Evolutionary conservation across 306 rosid genomes (phyloP).

Genomic region (Oemleria cerasiformis): DNA sequence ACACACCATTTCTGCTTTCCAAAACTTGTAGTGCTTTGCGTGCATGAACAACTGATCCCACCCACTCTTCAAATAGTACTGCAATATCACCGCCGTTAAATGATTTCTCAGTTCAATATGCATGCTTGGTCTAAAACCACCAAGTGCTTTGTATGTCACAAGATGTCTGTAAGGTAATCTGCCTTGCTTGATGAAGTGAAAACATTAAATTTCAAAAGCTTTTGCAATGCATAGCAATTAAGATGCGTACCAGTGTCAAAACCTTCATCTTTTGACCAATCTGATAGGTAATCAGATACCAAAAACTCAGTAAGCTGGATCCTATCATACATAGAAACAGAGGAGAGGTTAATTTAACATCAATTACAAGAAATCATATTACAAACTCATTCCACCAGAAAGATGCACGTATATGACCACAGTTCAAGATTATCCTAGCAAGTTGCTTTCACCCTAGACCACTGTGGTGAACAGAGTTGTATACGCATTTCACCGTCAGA

Average conservation of each 20-base stretch:
- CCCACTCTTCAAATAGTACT: constrained; percentile 86
- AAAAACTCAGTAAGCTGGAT: constrained; percentile 83
- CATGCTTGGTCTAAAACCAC: not conserved
- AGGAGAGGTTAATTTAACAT: not conserved
- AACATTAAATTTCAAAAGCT: not conserved
- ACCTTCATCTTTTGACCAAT: constrained; percentile 69
- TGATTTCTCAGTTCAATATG: constrained; percentile 19
- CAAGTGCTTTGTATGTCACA: constrained; percentile 14
- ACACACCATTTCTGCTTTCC: constrained; percentile 89
- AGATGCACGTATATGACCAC: not conserved
- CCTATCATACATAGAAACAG: constrained; percentile 48
- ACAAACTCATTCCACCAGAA: not conserved
- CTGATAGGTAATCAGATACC: constrained; percentile 60
- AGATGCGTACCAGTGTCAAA: constrained; percentile 53
- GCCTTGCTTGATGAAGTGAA: not conserved
- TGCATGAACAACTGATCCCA: constrained; percentile 63
- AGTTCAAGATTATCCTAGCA: not conserved
- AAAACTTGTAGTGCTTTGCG: constrained; percentile 64
- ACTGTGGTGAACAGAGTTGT: not conserved
- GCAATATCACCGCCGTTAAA: constrained; percentile 22
- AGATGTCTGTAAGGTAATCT: not conserved
- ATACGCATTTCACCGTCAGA: not conserved
- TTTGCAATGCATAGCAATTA: constrained; percentile 13
- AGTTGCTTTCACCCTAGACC: not conserved
- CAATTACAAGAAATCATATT: not conserved